These are phyloP conservation scores for Cytospora paraplurivora DNA, from an alignment of 2,329 filamentous ascomycete species.

Conservation along the genomic window DNA sequence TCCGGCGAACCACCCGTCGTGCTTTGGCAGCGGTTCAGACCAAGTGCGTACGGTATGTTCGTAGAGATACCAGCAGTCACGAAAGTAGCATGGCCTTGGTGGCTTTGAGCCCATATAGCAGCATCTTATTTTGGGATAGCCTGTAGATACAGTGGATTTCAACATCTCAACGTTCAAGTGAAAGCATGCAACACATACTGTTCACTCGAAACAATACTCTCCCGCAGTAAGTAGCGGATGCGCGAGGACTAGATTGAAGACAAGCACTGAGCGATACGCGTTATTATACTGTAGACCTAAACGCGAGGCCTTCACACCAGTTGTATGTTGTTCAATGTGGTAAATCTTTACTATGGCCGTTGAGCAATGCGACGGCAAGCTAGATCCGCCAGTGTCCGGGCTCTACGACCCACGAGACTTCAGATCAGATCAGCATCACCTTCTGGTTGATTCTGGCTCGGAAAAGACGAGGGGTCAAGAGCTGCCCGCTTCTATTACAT, in stretches of 20 bases:
- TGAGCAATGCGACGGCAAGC: no score
- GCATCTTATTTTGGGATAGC: not conserved
- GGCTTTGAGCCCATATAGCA: not conserved
- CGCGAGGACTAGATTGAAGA: not conserved
- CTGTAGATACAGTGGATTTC: conserved; percentile 1
- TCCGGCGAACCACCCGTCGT: not conserved
- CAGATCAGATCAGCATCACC: no score
- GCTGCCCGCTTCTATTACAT: conserved; percentile 19
- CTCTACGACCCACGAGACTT: no score
- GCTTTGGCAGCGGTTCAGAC: not conserved
- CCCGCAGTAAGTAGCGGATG: not conserved
- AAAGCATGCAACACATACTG: not conserved
- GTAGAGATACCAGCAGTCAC: not conserved
- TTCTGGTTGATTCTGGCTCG: not conserved
- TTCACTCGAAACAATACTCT: not conserved
- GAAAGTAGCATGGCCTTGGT: not conserved
- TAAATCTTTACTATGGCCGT: no score
- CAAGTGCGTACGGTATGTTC: not conserved
- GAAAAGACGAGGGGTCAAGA: not conserved
- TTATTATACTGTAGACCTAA: no score
- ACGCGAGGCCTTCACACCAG: no score
- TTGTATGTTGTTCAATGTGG: no score
- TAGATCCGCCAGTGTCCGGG: no score
- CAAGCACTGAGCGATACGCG: not conserved
- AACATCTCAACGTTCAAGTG: not conserved